Conservation (phyloP, 164 flowering plant genomes). For the Chimonanthus salicifolius region DNA sequence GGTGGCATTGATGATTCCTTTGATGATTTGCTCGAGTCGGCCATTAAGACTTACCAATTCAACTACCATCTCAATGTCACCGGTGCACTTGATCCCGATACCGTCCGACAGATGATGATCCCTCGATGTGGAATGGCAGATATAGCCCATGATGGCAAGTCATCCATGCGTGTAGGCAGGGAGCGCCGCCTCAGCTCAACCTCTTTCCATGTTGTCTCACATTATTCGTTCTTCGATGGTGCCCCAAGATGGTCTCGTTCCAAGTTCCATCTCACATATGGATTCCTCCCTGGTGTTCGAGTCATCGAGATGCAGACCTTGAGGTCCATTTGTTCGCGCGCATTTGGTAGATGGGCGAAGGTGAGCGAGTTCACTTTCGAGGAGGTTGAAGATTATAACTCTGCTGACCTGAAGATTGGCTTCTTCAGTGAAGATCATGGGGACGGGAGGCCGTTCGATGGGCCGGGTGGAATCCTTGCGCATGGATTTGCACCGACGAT, state of each 20-base stretch:
- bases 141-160: slow-evolving; percentile 18
- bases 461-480: slow-evolving; percentile 60
- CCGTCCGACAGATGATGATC: slow-evolving; percentile 12
- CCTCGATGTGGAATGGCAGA: slow-evolving; percentile 42
- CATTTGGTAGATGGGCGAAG: slow-evolving; percentile 52
- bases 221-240: slow-evolving; percentile 53
- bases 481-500: slow-evolving; percentile 75
- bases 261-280: slow-evolving; percentile 41
- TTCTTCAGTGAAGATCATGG: slow-evolving; percentile 65
- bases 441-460: slow-evolving; percentile 80
- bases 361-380: slow-evolving; percentile 50
- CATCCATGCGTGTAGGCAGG: slow-evolving; percentile 9
- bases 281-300: slow-evolving; percentile 25
- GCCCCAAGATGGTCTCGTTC: slow-evolving; percentile 51
- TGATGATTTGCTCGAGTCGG: slow-evolving; percentile 36
- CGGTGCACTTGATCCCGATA: slow-evolving; percentile 21
- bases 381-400: slow-evolving; percentile 4
- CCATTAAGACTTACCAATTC: slow-evolving; percentile 24
- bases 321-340: slow-evolving; percentile 38
- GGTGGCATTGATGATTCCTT: slow-evolving; percentile 16
- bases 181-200: slow-evolving; percentile 15
- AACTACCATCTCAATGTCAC: slow-evolving; percentile 23
- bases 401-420: slow-evolving; percentile 53
- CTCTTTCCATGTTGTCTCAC: slow-evolving; percentile 10
- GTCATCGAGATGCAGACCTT: slow-evolving; percentile 24